Base-by-base conservation (phyloP, 2,329 filamentous ascomycete genomes). In the Calonectria henricotiae region DNA sequence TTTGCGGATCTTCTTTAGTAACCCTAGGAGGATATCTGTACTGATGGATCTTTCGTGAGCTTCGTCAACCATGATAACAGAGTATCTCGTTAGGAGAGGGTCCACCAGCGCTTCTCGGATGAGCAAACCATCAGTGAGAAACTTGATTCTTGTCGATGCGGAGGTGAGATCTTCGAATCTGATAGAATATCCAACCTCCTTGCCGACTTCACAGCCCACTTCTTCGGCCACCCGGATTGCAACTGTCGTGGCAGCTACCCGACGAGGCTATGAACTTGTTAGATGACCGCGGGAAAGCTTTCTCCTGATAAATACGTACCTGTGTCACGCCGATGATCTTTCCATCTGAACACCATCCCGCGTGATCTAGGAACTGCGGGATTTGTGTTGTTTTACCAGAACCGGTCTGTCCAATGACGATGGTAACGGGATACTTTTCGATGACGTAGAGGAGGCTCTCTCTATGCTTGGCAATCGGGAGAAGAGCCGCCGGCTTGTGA, bases 31-130 rank as follows among this genome's bases (percentile, higher is more conserved):
- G 13, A 99, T 90, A 79, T 99, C 96, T 0, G 95, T 97, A 80
- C 94, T 97, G 69, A 98, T 89, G 60, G 95, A 98, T 65, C 96
- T 89, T 82, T 98, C 96, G 80, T 99, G 96, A 7, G 96, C 96
- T 83, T 98, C 96, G 79, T 99, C 96, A 8, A 99, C 93, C 94
- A 99, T 98, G 76, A 99, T 94, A 51, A 98, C 93, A 0, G 95
- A 97, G 80, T 99, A 99, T 12, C 94, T 89, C 23, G 94, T 96
- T 41, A 99, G 84, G 4, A 98, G 84, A 13, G 96, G 96, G 81
- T 99, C 96, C 4, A 98, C 94, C 5, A 99, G 88, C 32, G 96
- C 96, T 83, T 99, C 96, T 77, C 96, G 88, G 64, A 99, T 90
- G 37, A 99, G 88, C 60, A 99, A 86, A 0, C 96, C 96, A 83